Evolutionary conservation across 164 flowering plant species (phyloP).

Genomic region (Magnolia kwangsiensis): DNA sequence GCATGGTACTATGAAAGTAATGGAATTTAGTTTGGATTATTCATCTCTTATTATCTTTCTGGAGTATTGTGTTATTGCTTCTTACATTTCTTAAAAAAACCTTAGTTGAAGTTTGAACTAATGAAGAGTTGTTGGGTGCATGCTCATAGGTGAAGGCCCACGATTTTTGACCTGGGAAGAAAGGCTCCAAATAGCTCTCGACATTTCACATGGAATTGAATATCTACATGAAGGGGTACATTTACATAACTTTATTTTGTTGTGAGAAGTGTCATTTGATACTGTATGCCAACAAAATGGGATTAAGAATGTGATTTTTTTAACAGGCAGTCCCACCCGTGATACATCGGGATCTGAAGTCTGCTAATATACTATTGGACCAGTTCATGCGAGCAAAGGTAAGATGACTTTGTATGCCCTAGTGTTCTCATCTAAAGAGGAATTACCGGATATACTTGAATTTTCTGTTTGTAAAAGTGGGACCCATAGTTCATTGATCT

Average conservation of each 20-base stretch:
- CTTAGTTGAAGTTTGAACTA: neutral
- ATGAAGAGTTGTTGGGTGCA: neutral
- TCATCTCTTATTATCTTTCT: neutral
- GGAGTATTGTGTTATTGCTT: neutral
- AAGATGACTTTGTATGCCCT: slow-evolving; percentile 10
- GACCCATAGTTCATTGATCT: neutral
- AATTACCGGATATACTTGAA: too few species aligned
- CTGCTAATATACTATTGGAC: slow-evolving; percentile 88
- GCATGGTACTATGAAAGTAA: neutral
- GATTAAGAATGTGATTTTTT: slow-evolving; percentile 13
- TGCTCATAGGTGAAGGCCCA: slow-evolving; percentile 48
- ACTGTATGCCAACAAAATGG: neutral
- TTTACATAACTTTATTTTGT: neutral
- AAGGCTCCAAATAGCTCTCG: slow-evolving; percentile 86
- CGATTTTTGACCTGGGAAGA: slow-evolving; percentile 77
- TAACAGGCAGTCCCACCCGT: slow-evolving; percentile 96
- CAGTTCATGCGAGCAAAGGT: slow-evolving; percentile 89
- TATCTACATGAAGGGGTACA: slow-evolving; percentile 99
- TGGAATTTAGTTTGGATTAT: neutral
- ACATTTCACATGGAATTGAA: slow-evolving; percentile 91
- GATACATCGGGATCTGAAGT: slow-evolving; percentile 92
- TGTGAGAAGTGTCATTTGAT: neutral
- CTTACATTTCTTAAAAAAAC: neutral
- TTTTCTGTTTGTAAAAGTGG: neutral
- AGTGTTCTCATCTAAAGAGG: neutral